Conservation (phyloP, 495 filamentous ascomycete genomes). For the Xylaria telfairii region DNA sequence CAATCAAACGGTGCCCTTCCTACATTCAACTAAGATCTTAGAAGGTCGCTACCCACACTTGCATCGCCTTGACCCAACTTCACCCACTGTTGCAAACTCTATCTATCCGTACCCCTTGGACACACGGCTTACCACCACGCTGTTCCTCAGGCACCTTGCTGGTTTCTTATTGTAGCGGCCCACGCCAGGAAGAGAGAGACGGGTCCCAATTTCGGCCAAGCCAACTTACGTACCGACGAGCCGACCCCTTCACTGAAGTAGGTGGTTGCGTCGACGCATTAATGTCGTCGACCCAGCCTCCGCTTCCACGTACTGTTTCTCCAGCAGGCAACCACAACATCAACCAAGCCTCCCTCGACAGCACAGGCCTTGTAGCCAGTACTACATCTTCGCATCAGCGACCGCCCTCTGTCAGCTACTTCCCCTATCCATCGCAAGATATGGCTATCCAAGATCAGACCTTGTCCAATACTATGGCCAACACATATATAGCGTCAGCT, state of each 20-base stretch:
- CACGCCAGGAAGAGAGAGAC: background rate
- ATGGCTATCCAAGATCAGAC: conserved; percentile 45
- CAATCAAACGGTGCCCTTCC: background rate
- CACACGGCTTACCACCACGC: background rate
- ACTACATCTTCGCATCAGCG: conserved; percentile 25
- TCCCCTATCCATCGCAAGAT: conserved; percentile 34
- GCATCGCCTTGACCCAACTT: background rate
- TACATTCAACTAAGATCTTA: background rate
- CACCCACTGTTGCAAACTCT: conserved; percentile 12
- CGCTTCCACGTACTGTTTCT: conserved; percentile 22
- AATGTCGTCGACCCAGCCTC: conserved; percentile 32
- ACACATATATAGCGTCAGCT: conserved; percentile 43
- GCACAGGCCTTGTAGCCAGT: conserved; percentile 23
- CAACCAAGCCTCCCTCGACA: conserved; percentile 33
- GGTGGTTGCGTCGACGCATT: conserved; percentile 27
- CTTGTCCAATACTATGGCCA: conserved; percentile 49
- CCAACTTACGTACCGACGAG: background rate
- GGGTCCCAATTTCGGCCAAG: background rate
- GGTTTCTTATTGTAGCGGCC: background rate
- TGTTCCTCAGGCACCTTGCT: background rate
- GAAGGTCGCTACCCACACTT: background rate
- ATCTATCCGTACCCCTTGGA: background rate
- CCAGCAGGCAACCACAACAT: conserved; percentile 30
- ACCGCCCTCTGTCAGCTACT: conserved; percentile 32
- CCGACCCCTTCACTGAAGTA: conserved; percentile 2